phyloP scores from a whole-genome alignment of 805 yeast genomes.

The Hyphopichia homilentoma region DNA sequence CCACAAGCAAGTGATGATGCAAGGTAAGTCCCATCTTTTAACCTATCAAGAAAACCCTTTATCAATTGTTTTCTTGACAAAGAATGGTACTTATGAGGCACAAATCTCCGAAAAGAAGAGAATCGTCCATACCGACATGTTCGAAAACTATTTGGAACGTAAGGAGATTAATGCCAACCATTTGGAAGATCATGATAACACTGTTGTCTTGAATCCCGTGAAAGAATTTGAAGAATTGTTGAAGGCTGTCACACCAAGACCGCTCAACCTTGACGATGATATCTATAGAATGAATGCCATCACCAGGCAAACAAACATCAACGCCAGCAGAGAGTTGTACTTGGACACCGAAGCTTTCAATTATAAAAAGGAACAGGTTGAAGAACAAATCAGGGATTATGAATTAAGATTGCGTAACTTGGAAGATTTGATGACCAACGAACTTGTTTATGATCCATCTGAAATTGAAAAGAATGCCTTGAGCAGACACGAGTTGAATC shows the following conservation, averaged over 20 bases:
- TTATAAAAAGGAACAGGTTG: conserved; percentile 20
- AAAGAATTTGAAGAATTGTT: conserved; percentile 23
- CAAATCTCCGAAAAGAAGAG: conserved; percentile 20
- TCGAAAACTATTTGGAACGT: conserved; percentile 26
- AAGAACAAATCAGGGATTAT: conserved; percentile 20
- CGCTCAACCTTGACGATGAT: conserved; percentile 17
- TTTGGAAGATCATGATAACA: conserved; percentile 9
- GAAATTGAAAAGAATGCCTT: conserved; percentile 8
- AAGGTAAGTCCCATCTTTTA: conserved; percentile 33
- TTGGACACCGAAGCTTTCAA: conserved; percentile 22
- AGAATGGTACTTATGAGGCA: conserved; percentile 30
- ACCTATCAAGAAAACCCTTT: conserved; percentile 26
- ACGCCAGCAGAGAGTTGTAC: conserved; percentile 19
- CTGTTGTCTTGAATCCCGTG: conserved; percentile 26
- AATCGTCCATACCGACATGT: conserved; percentile 32
- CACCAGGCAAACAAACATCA: conserved; percentile 15
- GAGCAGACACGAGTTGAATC: conserved; percentile 16
- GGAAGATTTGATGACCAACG: conserved; percentile 9
- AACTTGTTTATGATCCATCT: conserved; percentile 9
- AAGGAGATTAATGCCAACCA: conserved; percentile 17
- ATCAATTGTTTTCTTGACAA: conserved; percentile 25
- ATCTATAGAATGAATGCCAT: conserved; percentile 20
- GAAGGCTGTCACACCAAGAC: conserved; percentile 17
- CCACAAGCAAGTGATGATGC: conserved; percentile 32
- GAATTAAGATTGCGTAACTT: conserved; percentile 11